These are phyloP conservation scores for Capsicum pubescens DNA, from an alignment of 257 asterid genomes.

Conservation along the genomic window DNA sequence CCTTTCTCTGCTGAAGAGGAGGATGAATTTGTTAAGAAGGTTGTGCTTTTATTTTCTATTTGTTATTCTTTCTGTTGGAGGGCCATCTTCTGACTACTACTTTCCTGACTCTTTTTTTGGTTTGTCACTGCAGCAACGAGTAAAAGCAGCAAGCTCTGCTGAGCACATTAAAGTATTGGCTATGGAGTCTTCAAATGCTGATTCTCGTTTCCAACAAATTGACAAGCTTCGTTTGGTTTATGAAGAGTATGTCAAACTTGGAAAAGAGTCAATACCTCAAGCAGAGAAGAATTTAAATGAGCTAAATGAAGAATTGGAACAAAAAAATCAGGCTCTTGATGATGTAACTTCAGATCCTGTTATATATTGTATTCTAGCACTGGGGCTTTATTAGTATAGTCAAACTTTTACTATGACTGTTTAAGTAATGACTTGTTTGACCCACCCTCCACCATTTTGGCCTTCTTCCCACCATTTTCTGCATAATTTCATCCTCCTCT, in stretches of 20 bases:
- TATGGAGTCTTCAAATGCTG: slow-evolving; percentile 66
- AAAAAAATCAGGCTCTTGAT: slow-evolving; percentile 83
- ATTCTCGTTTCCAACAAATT: slow-evolving; percentile 79
- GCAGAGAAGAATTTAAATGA: slow-evolving; percentile 71
- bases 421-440: neutral
- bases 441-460: slow-evolving; percentile 19
- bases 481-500: neutral
- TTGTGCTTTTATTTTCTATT: slow-evolving; percentile 32
- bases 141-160: slow-evolving; percentile 60
- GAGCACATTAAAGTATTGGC: slow-evolving; percentile 65
- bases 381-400: neutral
- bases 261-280: slow-evolving; percentile 73
- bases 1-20: slow-evolving; percentile 89
- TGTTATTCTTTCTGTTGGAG: slow-evolving; percentile 26
- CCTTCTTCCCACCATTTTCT: neutral
- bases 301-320: slow-evolving; percentile 75
- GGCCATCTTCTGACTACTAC: slow-evolving; percentile 19
- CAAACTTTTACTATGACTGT: neutral
- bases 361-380: slow-evolving; percentile 11
- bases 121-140: slow-evolving; percentile 71
- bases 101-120: slow-evolving; percentile 20
- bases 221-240: slow-evolving; percentile 80
- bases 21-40: slow-evolving; percentile 90
- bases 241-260: slow-evolving; percentile 77
- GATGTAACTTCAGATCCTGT: slow-evolving; percentile 59